Evolutionary conservation across 441 rosid genomes (phyloP).

Genomic region (Arabidopsis lyrata): DNA sequence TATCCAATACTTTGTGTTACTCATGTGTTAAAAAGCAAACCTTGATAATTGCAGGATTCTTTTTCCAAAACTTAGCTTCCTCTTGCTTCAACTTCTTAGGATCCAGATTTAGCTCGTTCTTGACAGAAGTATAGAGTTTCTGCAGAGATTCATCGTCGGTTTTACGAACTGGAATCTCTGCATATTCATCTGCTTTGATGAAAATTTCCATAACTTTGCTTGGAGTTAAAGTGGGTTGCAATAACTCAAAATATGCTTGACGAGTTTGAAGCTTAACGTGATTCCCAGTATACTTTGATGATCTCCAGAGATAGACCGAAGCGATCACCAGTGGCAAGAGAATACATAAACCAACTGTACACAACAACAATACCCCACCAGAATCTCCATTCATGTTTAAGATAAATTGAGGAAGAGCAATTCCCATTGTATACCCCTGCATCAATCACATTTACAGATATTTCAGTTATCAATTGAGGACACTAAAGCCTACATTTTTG

Average conservation of each 20-base stretch:
- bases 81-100: conserved; percentile 98
- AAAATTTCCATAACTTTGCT: conserved; percentile 98
- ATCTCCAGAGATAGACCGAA: conserved; percentile 91
- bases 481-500: background rate
- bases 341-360: conserved; percentile 97
- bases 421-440: conserved; percentile 99
- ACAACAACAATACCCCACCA: conserved; percentile 92
- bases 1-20: conserved; percentile 14
- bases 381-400: conserved; percentile 92
- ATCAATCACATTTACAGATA: conserved; percentile 31
- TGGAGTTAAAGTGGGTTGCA: conserved; percentile 97
- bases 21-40: conserved; percentile 46
- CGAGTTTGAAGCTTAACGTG: conserved; percentile 98
- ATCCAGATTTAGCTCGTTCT: conserved; percentile 94
- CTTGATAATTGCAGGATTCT: conserved; percentile 94
- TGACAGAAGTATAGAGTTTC: conserved; percentile 88
- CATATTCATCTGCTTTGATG: conserved; percentile 90
- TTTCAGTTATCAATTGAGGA: background rate
- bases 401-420: conserved; percentile 95
- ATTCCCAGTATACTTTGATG: conserved; percentile 96
- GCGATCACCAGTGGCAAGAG: conserved; percentile 96
- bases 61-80: conserved; percentile 99
- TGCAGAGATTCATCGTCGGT: conserved; percentile 94
- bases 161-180: conserved; percentile 96
- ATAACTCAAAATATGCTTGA: conserved; percentile 79